phyloP scores from a whole-genome alignment of 73 alveolate species.

The Paramecium tetraurelia region DNA sequence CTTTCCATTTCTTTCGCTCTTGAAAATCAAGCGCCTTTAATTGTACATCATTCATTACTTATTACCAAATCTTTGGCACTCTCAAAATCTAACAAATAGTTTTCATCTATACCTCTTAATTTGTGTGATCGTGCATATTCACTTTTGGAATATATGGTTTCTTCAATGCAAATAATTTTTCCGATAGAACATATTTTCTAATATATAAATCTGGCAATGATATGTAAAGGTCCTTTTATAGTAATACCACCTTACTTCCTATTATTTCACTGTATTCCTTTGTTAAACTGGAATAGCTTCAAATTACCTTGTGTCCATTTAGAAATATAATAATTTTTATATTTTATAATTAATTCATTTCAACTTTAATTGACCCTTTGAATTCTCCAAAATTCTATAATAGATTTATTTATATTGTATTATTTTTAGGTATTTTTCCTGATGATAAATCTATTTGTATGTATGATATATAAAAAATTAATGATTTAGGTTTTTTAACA shows the following conservation, averaged over 20 bases:
- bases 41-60: background rate
- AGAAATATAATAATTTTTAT: background rate
- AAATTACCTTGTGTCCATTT: background rate
- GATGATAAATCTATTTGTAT: background rate
- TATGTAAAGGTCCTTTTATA: background rate
- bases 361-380: background rate
- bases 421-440: too few relatives aligned
- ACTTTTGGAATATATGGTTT: slow-evolving; percentile 6
- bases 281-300: background rate
- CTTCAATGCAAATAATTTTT: background rate
- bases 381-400: background rate
- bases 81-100: background rate
- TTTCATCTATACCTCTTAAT: background rate
- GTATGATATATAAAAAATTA: background rate
- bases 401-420: background rate
- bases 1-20: slow-evolving; percentile 38
- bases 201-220: slow-evolving; percentile 36
- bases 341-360: background rate
- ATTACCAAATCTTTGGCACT: background rate
- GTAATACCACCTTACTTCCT: background rate
- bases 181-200: slow-evolving; percentile 1
- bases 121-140: background rate
- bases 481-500: background rate
- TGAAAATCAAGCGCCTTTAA: background rate
- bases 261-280: background rate